Evolutionary conservation across 169 alveolate genomes (phyloP).

Genomic region (Besnoitia besnoiti): DNA sequence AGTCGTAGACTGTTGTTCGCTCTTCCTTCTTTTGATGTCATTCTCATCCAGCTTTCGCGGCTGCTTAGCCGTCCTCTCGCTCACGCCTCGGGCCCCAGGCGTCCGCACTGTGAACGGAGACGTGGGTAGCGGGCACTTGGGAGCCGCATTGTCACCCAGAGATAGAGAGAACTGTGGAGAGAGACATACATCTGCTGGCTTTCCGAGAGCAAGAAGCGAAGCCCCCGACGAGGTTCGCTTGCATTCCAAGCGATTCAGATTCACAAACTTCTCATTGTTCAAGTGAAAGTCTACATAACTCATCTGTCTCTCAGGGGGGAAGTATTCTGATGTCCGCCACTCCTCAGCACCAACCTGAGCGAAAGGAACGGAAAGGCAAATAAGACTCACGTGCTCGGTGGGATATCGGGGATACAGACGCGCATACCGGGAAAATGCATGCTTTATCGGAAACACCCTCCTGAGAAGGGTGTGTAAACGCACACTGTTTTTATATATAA

Average conservation of each 20-base stretch:
- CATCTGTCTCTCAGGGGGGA: slow-evolving; percentile 68
- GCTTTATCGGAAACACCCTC: no score
- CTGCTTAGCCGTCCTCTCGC: slow-evolving; percentile 23
- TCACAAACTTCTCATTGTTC: slow-evolving; percentile 37
- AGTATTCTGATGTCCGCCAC: slow-evolving; percentile 71
- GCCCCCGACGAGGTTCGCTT: not conserved
- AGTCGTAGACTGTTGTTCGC: not conserved
- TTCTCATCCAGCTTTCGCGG: not conserved
- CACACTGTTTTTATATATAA: not conserved
- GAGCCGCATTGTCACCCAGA: slow-evolving; percentile 2
- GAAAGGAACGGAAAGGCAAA: not conserved
- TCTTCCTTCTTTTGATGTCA: not conserved
- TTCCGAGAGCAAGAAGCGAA: not conserved
- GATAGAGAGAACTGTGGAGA: slow-evolving; percentile 1
- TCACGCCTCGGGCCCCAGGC: not conserved
- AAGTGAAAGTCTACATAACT: slow-evolving; percentile 61
- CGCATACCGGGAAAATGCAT: no score
- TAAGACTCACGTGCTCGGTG: no score
- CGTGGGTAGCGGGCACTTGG: slow-evolving; percentile 26
- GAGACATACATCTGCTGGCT: not conserved
- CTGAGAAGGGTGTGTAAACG: no score
- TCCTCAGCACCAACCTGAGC: slow-evolving; percentile 68
- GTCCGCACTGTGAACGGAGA: slow-evolving; percentile 22
- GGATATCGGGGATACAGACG: no score
- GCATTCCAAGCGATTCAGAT: slow-evolving; percentile 2